Conservation (phyloP, 31 red algal genomes). For the Porphyra umbilicalis region DNA sequence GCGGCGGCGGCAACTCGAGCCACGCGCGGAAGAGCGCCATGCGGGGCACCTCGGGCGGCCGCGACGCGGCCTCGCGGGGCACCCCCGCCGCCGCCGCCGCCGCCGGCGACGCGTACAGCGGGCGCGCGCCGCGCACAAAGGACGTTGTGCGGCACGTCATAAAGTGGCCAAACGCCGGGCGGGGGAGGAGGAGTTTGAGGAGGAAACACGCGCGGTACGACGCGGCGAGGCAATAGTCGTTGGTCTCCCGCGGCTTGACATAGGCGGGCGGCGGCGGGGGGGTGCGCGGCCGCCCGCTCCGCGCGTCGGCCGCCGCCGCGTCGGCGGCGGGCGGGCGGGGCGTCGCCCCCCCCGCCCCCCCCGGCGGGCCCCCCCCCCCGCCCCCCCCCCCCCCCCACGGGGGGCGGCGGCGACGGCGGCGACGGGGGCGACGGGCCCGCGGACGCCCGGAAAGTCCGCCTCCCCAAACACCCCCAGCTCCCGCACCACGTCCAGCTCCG, state of each 20-base stretch:
- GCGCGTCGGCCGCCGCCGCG: neutral
- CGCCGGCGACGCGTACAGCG: slow-evolving; percentile 1
- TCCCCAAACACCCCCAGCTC: neutral
- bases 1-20: slow-evolving; percentile 9
- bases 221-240: neutral
- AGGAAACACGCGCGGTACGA: slow-evolving; percentile 20
- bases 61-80: neutral
- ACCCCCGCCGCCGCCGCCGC: neutral
- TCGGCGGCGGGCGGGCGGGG: neutral
- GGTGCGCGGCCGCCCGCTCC: neutral
- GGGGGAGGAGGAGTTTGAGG: slow-evolving; percentile 14
- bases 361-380: neutral
- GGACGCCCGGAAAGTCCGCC: neutral
- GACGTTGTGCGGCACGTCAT: slow-evolving; percentile 23
- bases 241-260: neutral
- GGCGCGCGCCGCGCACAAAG: slow-evolving; percentile 17
- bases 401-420: no score
- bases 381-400: neutral
- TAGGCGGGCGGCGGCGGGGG: neutral
- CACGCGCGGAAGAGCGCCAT: slow-evolving; percentile 46
- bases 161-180: slow-evolving; percentile 19
- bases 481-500: neutral
- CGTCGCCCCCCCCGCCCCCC: neutral
- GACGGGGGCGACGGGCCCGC: no score
- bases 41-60: slow-evolving; percentile 6